Conservation (phyloP, 23 red algal species). For the Gracilaria gracilis region DNA sequence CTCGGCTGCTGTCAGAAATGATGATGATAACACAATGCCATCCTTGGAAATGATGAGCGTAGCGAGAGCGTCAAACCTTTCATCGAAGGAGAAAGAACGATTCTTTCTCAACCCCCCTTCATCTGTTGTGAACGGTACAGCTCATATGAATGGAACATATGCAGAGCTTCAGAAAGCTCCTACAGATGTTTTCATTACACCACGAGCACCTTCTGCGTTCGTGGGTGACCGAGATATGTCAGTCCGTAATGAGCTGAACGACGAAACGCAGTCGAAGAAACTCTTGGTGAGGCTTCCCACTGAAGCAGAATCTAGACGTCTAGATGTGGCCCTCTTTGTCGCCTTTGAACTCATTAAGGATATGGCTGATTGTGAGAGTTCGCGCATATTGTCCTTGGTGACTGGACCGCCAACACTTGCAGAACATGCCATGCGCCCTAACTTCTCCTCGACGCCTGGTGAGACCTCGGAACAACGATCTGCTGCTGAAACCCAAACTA, state of each 20-base stretch:
- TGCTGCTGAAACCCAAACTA: background rate
- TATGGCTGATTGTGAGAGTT: constrained; percentile 53
- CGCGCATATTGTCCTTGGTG: constrained; percentile 58
- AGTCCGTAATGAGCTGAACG: background rate
- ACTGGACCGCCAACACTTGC: constrained; percentile 57
- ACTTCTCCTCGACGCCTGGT: background rate
- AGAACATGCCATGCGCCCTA: background rate
- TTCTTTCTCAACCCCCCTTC: constrained; percentile 51
- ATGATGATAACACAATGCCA: constrained; percentile 15
- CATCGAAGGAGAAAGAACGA: constrained; percentile 41
- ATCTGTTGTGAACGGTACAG: constrained; percentile 7
- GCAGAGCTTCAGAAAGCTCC: constrained; percentile 12
- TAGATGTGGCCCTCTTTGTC: constrained; percentile 61
- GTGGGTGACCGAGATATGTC: background rate
- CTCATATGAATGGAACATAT: constrained; percentile 21
- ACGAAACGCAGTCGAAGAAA: background rate
- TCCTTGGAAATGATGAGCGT: constrained; percentile 43
- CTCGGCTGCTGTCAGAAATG: constrained; percentile 46
- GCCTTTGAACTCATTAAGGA: constrained; percentile 54
- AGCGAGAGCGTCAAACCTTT: constrained; percentile 25
- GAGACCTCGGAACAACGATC: constrained; percentile 4
- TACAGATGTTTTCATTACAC: constrained; percentile 49
- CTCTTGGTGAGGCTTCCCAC: constrained; percentile 18
- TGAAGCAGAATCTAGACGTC: constrained; percentile 42
- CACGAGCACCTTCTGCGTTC: constrained; percentile 30